Conservation (phyloP, 2,329 filamentous ascomycete genomes). For the Pestalotiopsis sp. region DNA sequence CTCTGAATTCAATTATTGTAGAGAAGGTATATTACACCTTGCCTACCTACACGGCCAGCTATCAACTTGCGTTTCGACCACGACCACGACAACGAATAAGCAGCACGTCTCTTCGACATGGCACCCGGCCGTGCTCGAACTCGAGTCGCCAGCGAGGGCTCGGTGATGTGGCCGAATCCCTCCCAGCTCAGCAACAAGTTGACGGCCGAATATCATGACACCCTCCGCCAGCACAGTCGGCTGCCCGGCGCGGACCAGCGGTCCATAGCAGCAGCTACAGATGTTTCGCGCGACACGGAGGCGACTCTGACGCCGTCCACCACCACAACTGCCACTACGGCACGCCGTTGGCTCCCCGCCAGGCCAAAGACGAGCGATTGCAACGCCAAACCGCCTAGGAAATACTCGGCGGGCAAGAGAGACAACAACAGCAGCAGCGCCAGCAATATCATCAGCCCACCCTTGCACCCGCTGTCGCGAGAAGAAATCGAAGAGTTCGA, state of each 20-base stretch:
- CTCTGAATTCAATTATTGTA: neutral
- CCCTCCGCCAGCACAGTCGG: slow-evolving; percentile 25
- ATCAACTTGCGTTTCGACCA: neutral
- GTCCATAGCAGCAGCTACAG: slow-evolving; percentile 12
- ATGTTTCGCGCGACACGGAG: neutral
- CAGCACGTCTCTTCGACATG: neutral
- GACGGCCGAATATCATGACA: slow-evolving; percentile 28
- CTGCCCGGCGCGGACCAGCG: slow-evolving; percentile 9
- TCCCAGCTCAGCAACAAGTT: slow-evolving; percentile 17
- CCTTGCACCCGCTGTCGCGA: slow-evolving; percentile 34
- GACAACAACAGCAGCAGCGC: neutral
- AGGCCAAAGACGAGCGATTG: slow-evolving; percentile 12
- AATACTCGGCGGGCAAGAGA: neutral
- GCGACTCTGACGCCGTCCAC: neutral
- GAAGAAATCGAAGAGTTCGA: slow-evolving; percentile 48
- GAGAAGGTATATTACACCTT: too few species aligned
- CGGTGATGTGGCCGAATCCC: slow-evolving; percentile 14
- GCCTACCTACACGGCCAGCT: too few species aligned
- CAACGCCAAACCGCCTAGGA: neutral
- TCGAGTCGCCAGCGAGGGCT: slow-evolving; percentile 20
- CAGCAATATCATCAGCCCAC: slow-evolving; percentile 10
- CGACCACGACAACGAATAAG: neutral
- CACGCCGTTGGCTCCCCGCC: slow-evolving; percentile 1
- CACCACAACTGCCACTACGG: neutral
- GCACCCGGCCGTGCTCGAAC: slow-evolving; percentile 4